phyloP scores from a whole-genome alignment of 768 basidiomycete species.

The Zangia roseola region DNA sequence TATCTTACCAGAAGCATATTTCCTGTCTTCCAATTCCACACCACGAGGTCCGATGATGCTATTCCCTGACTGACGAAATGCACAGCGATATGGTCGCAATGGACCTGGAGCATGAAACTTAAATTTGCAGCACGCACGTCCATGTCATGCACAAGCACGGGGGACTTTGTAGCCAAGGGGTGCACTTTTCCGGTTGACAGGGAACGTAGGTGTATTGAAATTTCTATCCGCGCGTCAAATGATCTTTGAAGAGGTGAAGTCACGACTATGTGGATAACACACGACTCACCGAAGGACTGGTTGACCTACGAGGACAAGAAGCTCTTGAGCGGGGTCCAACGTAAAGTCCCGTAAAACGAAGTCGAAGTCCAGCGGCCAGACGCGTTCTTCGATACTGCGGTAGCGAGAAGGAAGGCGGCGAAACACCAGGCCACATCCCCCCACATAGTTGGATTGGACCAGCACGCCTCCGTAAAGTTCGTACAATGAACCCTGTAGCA shows the following conservation, averaged over 20 bases:
- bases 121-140: slow-evolving; percentile 18
- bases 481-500: slow-evolving; percentile 47
- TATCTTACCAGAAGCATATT: slow-evolving; percentile 46
- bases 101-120: slow-evolving; percentile 54
- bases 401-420: slow-evolving; percentile 48
- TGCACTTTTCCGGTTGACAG: slow-evolving; percentile 47
- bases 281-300: slow-evolving; percentile 34
- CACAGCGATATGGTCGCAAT: slow-evolving; percentile 50
- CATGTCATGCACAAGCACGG: slow-evolving; percentile 29
- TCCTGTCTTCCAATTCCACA: slow-evolving; percentile 72
- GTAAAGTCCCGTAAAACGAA: slow-evolving; percentile 52
- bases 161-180: slow-evolving; percentile 38
- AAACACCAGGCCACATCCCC: slow-evolving; percentile 38
- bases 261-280: not conserved
- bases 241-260: slow-evolving; percentile 14
- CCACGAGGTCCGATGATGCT: slow-evolving; percentile 44
- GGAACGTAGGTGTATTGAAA: slow-evolving; percentile 42
- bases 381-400: slow-evolving; percentile 44
- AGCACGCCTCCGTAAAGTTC: slow-evolving; percentile 60
- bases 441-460: slow-evolving; percentile 36
- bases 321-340: slow-evolving; percentile 67
- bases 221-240: slow-evolving; percentile 17
- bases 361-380: slow-evolving; percentile 42
- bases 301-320: slow-evolving; percentile 51
- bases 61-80: slow-evolving; percentile 38